Conservation (phyloP, 1,284 basidiomycete species). For the Cryptococcus sp. region DNA sequence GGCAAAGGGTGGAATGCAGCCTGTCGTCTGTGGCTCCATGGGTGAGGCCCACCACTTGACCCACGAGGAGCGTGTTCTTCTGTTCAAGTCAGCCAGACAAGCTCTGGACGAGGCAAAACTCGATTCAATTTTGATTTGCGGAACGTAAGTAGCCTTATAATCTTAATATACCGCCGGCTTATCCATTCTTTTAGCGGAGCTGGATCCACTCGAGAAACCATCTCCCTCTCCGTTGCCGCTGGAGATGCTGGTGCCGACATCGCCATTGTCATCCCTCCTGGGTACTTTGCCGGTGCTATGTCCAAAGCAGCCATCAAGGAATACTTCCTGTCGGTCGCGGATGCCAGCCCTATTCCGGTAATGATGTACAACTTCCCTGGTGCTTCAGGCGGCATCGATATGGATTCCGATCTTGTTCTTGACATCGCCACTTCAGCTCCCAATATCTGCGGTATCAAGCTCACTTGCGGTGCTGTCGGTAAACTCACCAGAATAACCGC, state of each 20-base stretch:
- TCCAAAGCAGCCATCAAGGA: conserved; percentile 64
- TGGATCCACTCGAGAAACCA: conserved; percentile 73
- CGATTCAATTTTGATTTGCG: conserved; percentile 68
- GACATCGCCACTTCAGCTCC: conserved; percentile 61
- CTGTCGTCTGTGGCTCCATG: conserved; percentile 65
- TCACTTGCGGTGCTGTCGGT: conserved; percentile 85
- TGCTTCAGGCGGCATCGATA: conserved; percentile 74
- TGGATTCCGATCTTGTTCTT: conserved; percentile 77
- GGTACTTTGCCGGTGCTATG: conserved; percentile 77
- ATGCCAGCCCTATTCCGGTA: conserved; percentile 75
- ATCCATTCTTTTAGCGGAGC: conserved; percentile 52
- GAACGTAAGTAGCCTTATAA: conserved; percentile 52
- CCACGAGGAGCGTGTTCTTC: conserved; percentile 61
- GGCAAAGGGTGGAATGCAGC: conserved; percentile 67
- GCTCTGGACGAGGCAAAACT: conserved; percentile 66
- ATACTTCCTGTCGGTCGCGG: conserved; percentile 70
- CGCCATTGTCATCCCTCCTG: conserved; percentile 73
- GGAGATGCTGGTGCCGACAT: conserved; percentile 78
- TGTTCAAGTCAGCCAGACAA: conserved; percentile 67
- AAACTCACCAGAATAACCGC: conserved; percentile 80
- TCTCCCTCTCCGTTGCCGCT: conserved; percentile 66
- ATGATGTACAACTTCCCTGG: conserved; percentile 89
- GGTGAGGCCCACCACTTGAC: conserved; percentile 68
- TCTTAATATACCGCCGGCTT: not conserved
- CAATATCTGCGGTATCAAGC: conserved; percentile 70